Conservation (phyloP, 1,284 basidiomycete genomes). For the Phellopilus nigrolimitatus region DNA sequence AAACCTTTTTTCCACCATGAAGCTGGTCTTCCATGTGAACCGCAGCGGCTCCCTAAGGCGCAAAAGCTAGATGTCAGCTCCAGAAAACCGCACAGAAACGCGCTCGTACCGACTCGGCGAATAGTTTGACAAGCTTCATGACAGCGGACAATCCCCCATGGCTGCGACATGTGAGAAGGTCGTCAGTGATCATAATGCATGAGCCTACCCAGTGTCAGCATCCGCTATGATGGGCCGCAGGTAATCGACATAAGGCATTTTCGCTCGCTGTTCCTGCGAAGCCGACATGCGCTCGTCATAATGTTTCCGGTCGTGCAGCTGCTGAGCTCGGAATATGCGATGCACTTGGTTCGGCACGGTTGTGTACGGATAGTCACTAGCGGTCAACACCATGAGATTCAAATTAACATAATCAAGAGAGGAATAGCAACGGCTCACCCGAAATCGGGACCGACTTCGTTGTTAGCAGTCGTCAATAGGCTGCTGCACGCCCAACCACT, state of each 20-base stretch:
- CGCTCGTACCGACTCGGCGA: conserved; percentile 76
- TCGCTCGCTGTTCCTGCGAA: conserved; percentile 56
- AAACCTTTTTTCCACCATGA: conserved; percentile 83
- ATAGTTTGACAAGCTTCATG: conserved; percentile 93
- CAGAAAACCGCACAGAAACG: too few species aligned
- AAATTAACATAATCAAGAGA: conserved; percentile 14
- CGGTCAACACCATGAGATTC: conserved; percentile 4
- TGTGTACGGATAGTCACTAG: conserved; percentile 87
- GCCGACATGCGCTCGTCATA: conserved; percentile 78
- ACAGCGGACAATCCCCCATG: conserved; percentile 92
- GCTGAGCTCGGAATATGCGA: conserved; percentile 80
- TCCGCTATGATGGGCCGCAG: conserved; percentile 92
- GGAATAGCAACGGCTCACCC: conserved; percentile 52
- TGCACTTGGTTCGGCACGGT: conserved; percentile 93
- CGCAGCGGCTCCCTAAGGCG: conserved; percentile 68
- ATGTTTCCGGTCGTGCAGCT: conserved; percentile 83
- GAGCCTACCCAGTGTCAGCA: conserved; percentile 82
- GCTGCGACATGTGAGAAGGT: conserved; percentile 35
- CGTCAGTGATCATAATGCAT: conserved; percentile 1
- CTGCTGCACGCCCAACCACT: conserved; percentile 93
- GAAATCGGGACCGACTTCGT: conserved; percentile 97
- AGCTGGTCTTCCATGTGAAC: conserved; percentile 93
- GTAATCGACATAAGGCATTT: conserved; percentile 81
- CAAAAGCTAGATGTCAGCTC: too few species aligned
- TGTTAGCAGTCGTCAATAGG: conserved; percentile 83